phyloP scores from a whole-genome alignment of 495 filamentous ascomycete genomes.

The Zalerion maritima region DNA sequence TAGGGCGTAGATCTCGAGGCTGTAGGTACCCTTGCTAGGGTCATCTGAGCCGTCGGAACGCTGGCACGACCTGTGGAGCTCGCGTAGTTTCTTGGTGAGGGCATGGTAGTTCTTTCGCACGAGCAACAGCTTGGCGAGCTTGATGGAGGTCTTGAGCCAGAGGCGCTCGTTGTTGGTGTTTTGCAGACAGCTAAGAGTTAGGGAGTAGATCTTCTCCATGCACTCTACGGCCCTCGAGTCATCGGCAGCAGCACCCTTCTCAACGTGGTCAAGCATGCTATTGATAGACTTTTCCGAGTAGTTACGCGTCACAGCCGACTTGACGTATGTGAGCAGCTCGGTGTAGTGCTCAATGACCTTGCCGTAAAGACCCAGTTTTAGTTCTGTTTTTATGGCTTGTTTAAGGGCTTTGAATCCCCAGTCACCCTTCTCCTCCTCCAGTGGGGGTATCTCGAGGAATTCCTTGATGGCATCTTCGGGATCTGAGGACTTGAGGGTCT shows the following conservation, averaged over 20 bases:
- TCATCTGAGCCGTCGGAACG: slow-evolving; percentile 82
- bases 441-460: slow-evolving; percentile 69
- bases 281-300: slow-evolving; percentile 99
- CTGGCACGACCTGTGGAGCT: slow-evolving; percentile 82
- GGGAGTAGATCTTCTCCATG: slow-evolving; percentile 92
- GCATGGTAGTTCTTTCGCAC: slow-evolving; percentile 78
- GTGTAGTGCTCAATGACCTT: slow-evolving; percentile 89
- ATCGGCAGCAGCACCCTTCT: slow-evolving; percentile 63
- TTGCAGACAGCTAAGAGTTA: slow-evolving; percentile 87
- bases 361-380: slow-evolving; percentile 70
- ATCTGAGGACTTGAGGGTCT: slow-evolving; percentile 79
- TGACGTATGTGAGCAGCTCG: slow-evolving; percentile 94
- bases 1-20: slow-evolving; percentile 87
- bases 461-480: slow-evolving; percentile 83
- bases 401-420: slow-evolving; percentile 99
- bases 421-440: slow-evolving; percentile 83
- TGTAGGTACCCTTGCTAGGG: slow-evolving; percentile 89
- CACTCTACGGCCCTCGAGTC: slow-evolving; percentile 63
- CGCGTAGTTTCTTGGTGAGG: slow-evolving; percentile 69
- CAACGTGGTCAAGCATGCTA: slow-evolving; percentile 97
- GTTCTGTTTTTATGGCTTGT: slow-evolving; percentile 94
- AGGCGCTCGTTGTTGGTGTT: slow-evolving; percentile 94
- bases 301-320: slow-evolving; percentile 90
- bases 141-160: slow-evolving; percentile 98
- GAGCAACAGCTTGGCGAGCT: slow-evolving; percentile 79